phyloP scores from a whole-genome alignment of 2,329 filamentous ascomycete genomes.

The Colletotrichum euphorbiae region DNA sequence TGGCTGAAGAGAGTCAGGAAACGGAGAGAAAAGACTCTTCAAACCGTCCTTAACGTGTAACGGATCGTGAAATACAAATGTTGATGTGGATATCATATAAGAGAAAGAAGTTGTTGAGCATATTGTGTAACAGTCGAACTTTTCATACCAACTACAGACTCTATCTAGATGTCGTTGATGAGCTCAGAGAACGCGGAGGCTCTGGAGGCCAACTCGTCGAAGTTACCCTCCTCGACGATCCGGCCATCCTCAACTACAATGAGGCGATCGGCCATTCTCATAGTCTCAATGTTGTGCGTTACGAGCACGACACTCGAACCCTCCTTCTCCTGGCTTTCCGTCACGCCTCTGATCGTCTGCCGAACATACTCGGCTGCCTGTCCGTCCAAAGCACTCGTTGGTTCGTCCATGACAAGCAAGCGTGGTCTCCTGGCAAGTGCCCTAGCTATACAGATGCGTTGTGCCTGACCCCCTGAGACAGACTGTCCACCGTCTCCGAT shows the following conservation, averaged over 20 bases:
- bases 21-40: no score
- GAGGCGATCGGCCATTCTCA: constrained; percentile 80
- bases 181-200: constrained; percentile 62
- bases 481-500: constrained; percentile 81
- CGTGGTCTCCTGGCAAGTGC: constrained; percentile 78
- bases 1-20: background rate
- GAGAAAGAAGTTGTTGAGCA: background rate
- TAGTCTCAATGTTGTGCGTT: constrained; percentile 88
- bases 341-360: constrained; percentile 68
- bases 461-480: constrained; percentile 84
- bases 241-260: constrained; percentile 77
- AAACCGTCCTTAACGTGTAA: background rate
- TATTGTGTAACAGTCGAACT: background rate
- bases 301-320: constrained; percentile 81
- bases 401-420: constrained; percentile 86
- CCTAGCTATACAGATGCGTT: constrained; percentile 83
- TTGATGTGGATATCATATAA: background rate
- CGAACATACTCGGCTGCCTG: constrained; percentile 74
- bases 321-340: constrained; percentile 46
- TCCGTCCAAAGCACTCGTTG: constrained; percentile 82
- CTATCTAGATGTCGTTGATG: constrained; percentile 47
- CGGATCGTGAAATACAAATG: background rate
- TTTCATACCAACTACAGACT: background rate
- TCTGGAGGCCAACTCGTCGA: constrained; percentile 65
- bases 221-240: constrained; percentile 76